Percentiles rank a stretch among this genome's conserved stretches.
Conservation (phyloP, 1,139 yeast species). For the Zygosaccharomyces sapae region DNA sequence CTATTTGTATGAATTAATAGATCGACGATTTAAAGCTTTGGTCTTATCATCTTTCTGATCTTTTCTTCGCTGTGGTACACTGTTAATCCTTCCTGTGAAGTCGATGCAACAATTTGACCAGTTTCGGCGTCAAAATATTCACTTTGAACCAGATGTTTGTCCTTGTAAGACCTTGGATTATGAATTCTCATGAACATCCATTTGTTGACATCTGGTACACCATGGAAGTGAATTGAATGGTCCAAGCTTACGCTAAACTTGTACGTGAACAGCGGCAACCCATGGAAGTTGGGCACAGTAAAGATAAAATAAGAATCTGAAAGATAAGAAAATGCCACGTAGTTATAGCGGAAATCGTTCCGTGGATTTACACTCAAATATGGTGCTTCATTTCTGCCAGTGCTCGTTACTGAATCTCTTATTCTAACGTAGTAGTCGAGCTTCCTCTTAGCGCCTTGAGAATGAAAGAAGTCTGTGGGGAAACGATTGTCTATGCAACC, state of each 20-base stretch:
- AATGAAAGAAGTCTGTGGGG: constrained; percentile 42
- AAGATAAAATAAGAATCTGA: constrained; percentile 58
- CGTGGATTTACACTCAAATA: constrained; percentile 19
- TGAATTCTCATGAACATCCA: constrained; percentile 53
- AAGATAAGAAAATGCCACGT: constrained; percentile 58
- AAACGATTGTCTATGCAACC: constrained; percentile 45
- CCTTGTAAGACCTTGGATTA: constrained; percentile 49
- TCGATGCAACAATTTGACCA: constrained; percentile 57
- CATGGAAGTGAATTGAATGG: constrained; percentile 66
- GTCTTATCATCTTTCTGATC: constrained; percentile 11
- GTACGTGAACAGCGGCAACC: constrained; percentile 41
- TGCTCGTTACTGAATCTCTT: constrained; percentile 17
- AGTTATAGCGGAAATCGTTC: constrained; percentile 41
- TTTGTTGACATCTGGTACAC: constrained; percentile 46
- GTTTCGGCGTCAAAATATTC: constrained; percentile 49
- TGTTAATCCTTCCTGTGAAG: constrained; percentile 63
- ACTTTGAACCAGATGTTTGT: constrained; percentile 55
- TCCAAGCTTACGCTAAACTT: constrained; percentile 58
- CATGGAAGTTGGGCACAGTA: constrained; percentile 45
- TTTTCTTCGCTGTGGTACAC: constrained; percentile 25
- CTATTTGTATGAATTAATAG: too few relatives aligned
- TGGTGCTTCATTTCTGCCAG: constrained; percentile 34
- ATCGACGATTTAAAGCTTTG: neutral
- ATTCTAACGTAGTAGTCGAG: constrained; percentile 30
- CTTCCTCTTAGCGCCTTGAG: constrained; percentile 19